Base-by-base conservation (phyloP, 768 basidiomycete species). In the Candolleomyces eurysporus region DNA sequence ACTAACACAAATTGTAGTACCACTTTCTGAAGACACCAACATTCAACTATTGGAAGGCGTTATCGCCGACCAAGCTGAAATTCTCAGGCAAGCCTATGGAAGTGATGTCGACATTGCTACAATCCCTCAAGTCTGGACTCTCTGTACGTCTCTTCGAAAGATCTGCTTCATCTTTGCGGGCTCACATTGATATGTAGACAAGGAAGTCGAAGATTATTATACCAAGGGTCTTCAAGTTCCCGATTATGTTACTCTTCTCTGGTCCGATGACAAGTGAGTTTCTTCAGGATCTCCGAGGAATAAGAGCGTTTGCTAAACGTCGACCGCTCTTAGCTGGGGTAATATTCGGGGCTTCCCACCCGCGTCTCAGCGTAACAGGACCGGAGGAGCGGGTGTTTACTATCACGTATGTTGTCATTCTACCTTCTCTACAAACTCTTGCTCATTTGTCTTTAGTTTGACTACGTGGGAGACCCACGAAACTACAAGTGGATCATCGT, bases 401-500 rank as follows among this genome's bases (percentile, higher is more conserved):
- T 90, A 87, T 66, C 86, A 87, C 68, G 84, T 83, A 62, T 60
- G 78, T 71, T 16, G 48, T 17, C 21, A 32, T n/a, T 42, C 42
- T 30, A 42, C 60, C 52, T 7, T 43, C 32, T 45, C 59, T 14
- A 14, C 43, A 21, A 22, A 59, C n/a, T 39, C 22, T 48, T 57
- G 48, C 67, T 54, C 26, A 21, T 48, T 36, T 26, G 51, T 32
- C 7, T 52, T 32, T 26, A 85, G 79, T 66, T 81, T 59, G 84
- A 84, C 70, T 82, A 81, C 66, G 82, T 91, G 45, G 89, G 88
- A 14, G 78, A 78, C 60, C 85, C 87, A 0, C 73, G 84, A 50
- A 82, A 87, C 71, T 91, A 86, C 76, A 90, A 90, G 68, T 90
- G 88, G 88, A 86, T 89, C 54, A 80, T 80, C 21, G 84, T 84